Conservation (phyloP, 805 yeast species). For the Yarrowia sp. region DNA sequence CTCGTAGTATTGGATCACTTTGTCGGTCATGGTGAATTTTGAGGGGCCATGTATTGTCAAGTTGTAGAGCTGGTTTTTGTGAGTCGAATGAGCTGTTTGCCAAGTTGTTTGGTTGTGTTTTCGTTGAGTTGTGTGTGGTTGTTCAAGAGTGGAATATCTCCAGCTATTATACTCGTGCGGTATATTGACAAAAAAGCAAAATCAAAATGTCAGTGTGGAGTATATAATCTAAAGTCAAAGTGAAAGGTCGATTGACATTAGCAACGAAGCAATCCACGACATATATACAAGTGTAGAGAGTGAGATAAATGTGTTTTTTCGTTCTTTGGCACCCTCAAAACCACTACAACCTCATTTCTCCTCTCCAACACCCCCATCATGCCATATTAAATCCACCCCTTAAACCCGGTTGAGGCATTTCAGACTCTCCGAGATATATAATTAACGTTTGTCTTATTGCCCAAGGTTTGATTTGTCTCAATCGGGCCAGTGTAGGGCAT, state of each 20-base stretch:
- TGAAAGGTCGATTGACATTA: neutral
- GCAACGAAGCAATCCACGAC: neutral
- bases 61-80: neutral
- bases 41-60: neutral
- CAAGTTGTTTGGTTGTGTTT: neutral
- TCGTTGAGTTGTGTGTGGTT: neutral
- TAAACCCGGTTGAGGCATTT: neutral
- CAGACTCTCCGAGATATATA: neutral
- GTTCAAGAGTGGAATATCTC: neutral
- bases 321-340: too few relatives aligned
- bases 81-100: neutral
- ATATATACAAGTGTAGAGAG: too few relatives aligned
- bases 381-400: neutral
- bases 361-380: neutral
- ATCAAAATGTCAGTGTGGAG: neutral
- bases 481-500: conserved; percentile 2
- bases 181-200: neutral
- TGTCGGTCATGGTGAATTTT: conserved; percentile 3
- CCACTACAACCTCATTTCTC: too few relatives aligned
- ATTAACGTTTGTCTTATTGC: neutral
- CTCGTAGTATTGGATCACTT: conserved; percentile 17
- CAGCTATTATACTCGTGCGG: neutral
- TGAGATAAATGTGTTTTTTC: too few relatives aligned
- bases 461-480: neutral
- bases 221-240: neutral